phyloP scores from a whole-genome alignment of 352 stramenopile species.

The Salisapilia sapeloensis region DNA sequence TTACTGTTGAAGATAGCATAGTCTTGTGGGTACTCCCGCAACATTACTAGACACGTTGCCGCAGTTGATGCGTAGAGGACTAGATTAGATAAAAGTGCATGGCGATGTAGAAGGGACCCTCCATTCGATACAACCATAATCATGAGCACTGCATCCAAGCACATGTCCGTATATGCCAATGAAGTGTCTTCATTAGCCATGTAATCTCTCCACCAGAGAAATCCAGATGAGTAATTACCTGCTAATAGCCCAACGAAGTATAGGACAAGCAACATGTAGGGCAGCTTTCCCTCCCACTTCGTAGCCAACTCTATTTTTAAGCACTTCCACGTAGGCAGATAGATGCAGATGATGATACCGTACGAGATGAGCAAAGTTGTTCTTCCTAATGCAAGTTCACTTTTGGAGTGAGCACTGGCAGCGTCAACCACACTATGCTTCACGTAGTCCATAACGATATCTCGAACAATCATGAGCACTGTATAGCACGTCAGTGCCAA shows the following conservation, averaged over 20 bases:
- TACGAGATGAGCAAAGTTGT: no score
- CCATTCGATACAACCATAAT: slow-evolving; percentile 80
- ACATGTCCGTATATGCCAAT: slow-evolving; percentile 56
- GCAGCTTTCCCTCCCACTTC: slow-evolving; percentile 35
- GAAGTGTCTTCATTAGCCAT: slow-evolving; percentile 37
- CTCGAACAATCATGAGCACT: no score
- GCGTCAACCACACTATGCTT: no score
- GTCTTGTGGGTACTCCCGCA: slow-evolving; percentile 27
- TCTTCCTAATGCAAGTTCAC: no score
- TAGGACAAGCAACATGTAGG: slow-evolving; percentile 35
- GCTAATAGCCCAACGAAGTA: slow-evolving; percentile 38
- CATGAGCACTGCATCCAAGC: slow-evolving; percentile 51
- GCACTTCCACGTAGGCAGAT: no score
- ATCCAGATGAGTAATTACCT: slow-evolving; percentile 22
- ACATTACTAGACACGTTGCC: slow-evolving; percentile 14
- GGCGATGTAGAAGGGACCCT: slow-evolving; percentile 54
- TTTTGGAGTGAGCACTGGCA: no score
- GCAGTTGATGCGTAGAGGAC: slow-evolving; percentile 33
- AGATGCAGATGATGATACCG: no score
- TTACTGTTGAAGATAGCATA: slow-evolving; percentile 27
- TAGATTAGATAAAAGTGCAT: slow-evolving; percentile 42
- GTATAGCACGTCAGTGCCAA: no score
- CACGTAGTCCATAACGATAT: no score
- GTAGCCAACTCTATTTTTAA: no score
- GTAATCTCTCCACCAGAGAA: slow-evolving; percentile 48